A percentile compares a stretch with the other conserved stretches of the same genome.
These are phyloP conservation scores for Ormosia emarginata DNA, from an alignment of 306 rosid genomes.

Conservation along the genomic window DNA sequence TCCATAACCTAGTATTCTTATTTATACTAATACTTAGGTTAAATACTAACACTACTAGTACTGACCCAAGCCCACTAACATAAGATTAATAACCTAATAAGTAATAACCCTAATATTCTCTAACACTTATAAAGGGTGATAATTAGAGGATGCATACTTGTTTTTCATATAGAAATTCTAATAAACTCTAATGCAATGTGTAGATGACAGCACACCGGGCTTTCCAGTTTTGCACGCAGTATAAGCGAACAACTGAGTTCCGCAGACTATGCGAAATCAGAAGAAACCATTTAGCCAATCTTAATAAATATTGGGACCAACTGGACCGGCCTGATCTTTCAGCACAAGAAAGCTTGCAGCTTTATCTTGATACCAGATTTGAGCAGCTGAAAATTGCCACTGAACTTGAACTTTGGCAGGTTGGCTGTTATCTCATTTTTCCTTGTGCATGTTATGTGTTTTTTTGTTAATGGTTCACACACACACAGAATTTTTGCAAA, in stretches of 20 bases:
- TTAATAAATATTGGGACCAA: conserved; percentile 91
- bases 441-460: not conserved
- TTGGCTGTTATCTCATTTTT: conserved; percentile 9
- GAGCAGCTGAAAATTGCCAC: conserved; percentile 98
- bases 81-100: too few relatives aligned
- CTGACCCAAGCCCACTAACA: too few relatives aligned
- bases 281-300: conserved; percentile 83
- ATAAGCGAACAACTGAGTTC: conserved; percentile 90
- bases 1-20: too few relatives aligned
- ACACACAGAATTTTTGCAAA: not conserved
- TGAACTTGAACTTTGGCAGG: conserved; percentile 98
- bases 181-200: conserved; percentile 5
- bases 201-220: conserved; percentile 99
- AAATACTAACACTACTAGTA: too few relatives aligned
- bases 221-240: conserved; percentile 97
- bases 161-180: not conserved
- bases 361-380: conserved; percentile 93
- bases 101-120: too few relatives aligned
- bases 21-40: too few relatives aligned
- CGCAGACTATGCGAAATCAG: conserved; percentile 93
- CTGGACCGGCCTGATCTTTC: conserved; percentile 89
- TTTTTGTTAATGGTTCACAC: not conserved
- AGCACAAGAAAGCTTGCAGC: conserved; percentile 88
- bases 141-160: not conserved
- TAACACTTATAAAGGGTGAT: not conserved